Conservation (phyloP, 1,284 basidiomycete species). For the Cystobasidium pallidum region DNA sequence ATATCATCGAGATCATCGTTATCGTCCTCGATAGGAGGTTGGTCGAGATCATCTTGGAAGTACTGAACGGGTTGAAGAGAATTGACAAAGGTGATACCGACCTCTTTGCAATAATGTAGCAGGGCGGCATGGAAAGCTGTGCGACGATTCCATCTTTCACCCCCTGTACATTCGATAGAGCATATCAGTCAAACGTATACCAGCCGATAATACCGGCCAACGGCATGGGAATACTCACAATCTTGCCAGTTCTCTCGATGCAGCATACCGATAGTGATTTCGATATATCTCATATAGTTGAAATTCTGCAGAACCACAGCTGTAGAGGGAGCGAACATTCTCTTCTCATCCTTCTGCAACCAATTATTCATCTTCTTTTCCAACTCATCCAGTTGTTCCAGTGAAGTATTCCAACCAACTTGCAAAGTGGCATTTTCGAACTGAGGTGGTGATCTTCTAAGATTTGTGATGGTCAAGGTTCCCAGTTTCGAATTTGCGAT, state of each 20-base stretch:
- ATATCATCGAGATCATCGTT: conserved; percentile 35
- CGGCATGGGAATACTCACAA: background rate
- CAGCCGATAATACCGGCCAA: background rate
- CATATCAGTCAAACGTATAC: background rate
- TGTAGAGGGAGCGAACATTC: conserved; percentile 42
- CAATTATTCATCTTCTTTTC: conserved; percentile 48
- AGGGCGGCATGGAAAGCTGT: conserved; percentile 43
- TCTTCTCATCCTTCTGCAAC: conserved; percentile 47
- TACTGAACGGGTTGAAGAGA: conserved; percentile 38
- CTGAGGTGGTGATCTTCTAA: conserved; percentile 36
- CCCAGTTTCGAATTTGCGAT: conserved; percentile 47
- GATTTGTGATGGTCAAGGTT: conserved; percentile 32
- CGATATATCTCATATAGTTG: conserved; percentile 44
- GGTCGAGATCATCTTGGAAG: conserved; percentile 37
- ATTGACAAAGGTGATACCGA: conserved; percentile 33
- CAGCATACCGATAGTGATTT: conserved; percentile 46
- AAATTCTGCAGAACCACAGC: conserved; percentile 29
- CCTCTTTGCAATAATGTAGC: conserved; percentile 34
- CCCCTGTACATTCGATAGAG: background rate
- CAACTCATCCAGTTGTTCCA: conserved; percentile 48
- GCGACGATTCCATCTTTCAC: conserved; percentile 36
- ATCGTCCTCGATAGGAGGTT: conserved; percentile 13
- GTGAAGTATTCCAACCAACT: conserved; percentile 47
- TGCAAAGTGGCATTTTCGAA: conserved; percentile 46
- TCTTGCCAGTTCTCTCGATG: conserved; percentile 49